These are phyloP conservation scores for Cryptococcus neoformans DNA, from an alignment of 1,284 basidiomycete genomes.

Conservation along the genomic window DNA sequence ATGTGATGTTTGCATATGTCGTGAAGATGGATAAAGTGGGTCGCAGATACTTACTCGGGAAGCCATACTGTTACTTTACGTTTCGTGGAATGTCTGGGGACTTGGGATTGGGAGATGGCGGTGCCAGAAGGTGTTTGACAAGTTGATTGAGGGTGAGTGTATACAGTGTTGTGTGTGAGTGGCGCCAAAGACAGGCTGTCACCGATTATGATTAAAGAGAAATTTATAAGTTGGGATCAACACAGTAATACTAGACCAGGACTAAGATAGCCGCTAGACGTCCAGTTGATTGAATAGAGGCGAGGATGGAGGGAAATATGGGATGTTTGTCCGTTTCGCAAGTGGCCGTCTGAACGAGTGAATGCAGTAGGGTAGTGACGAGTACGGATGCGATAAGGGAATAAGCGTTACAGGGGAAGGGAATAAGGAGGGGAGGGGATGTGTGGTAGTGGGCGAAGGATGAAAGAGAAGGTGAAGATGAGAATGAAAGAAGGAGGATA, in stretches of 20 bases:
- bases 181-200: neutral
- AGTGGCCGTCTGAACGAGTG: neutral
- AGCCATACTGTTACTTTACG: constrained; percentile 18
- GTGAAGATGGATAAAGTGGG: neutral
- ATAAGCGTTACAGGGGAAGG: neutral
- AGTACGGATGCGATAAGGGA: neutral
- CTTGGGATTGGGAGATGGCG: neutral
- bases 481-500: neutral
- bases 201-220: neutral
- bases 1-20: neutral
- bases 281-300: neutral
- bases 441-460: neutral
- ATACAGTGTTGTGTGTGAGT: neutral
- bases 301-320: neutral
- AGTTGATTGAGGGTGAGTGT: constrained; percentile 1
- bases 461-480: neutral
- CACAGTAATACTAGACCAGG: neutral
- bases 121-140: neutral
- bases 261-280: neutral
- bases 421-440: neutral
- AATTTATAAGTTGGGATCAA: too few relatives aligned
- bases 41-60: constrained; percentile 23
- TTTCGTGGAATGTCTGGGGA: neutral
- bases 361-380: neutral
- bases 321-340: neutral